phyloP scores from a whole-genome alignment of 2,329 filamentous ascomycete species.

The Myotisia sp. region DNA sequence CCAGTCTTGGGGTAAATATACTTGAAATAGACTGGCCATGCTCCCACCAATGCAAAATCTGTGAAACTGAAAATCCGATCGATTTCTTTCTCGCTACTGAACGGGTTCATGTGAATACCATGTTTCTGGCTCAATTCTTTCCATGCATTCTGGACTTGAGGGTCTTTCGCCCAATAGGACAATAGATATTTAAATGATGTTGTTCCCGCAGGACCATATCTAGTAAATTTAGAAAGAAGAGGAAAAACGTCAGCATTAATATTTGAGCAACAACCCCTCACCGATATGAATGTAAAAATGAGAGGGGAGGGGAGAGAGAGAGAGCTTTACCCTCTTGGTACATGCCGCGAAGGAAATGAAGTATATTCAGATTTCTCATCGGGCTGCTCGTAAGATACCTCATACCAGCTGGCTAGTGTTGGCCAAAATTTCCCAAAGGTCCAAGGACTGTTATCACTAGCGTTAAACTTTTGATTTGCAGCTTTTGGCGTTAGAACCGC shows the following conservation, averaged over 20 bases:
- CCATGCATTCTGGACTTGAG: conserved; percentile 35
- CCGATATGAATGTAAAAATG: neutral
- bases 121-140: conserved; percentile 30
- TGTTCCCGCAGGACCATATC: conserved; percentile 32
- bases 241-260: neutral
- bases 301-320: neutral
- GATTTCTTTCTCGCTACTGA: conserved; percentile 24
- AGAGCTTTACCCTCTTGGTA: conserved; percentile 13
- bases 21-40: conserved; percentile 20
- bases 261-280: neutral
- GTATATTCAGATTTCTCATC: conserved; percentile 10
- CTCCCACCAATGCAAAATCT: conserved; percentile 26
- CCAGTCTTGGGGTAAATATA: no score
- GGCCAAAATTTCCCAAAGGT: conserved; percentile 18
- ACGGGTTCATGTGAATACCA: conserved; percentile 26
- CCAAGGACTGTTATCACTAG: conserved; percentile 16
- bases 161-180: conserved; percentile 32
- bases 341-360: conserved; percentile 8
- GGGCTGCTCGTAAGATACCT: conserved; percentile 12
- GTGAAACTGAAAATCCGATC: conserved; percentile 35
- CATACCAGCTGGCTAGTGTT: conserved; percentile 17
- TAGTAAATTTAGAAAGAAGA: conserved; percentile 9
- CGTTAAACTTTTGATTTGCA: conserved; percentile 18
- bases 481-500: conserved; percentile 15
- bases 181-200: conserved; percentile 30